phyloP scores from a whole-genome alignment of 2,329 filamentous ascomycete species.

The Pseudohalonectria lignicola region DNA sequence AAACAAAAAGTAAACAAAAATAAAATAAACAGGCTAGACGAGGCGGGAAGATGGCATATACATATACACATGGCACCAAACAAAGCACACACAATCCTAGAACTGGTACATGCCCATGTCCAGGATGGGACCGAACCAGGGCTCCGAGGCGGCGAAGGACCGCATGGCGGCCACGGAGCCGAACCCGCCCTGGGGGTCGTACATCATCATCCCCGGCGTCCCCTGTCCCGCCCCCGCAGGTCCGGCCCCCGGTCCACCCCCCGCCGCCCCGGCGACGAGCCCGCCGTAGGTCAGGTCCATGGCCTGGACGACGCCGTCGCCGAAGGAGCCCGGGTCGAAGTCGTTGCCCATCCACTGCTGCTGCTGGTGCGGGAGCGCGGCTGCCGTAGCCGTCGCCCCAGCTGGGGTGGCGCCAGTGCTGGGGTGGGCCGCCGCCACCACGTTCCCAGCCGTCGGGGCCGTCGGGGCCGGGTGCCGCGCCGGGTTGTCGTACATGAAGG shows the following conservation, averaged over 20 bases:
- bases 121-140: slow-evolving; percentile 24
- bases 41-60: too few relatives aligned
- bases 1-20: too few relatives aligned
- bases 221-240: not conserved
- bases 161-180: slow-evolving; percentile 17
- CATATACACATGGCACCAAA: too few relatives aligned
- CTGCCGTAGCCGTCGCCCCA: slow-evolving; percentile 1
- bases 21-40: too few relatives aligned
- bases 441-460: not conserved
- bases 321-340: slow-evolving; percentile 22
- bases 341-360: slow-evolving; percentile 11
- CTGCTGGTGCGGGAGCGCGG: slow-evolving; percentile 2
- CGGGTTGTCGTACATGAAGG: slow-evolving; percentile 24
- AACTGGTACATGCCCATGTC: slow-evolving; percentile 1
- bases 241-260: not conserved
- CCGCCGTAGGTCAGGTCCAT: slow-evolving; percentile 29
- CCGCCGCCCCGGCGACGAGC: slow-evolving; percentile 4
- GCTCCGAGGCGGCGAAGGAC: slow-evolving; percentile 23
- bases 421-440: not conserved
- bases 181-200: slow-evolving; percentile 4
- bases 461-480: not conserved
- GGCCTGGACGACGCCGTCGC: slow-evolving; percentile 30
- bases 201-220: not conserved
- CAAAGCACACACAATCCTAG: too few relatives aligned
- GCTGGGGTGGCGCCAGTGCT: too few relatives aligned